A percentile compares a stretch with the other conserved stretches of the same genome.
phyloP scores from a whole-genome alignment of 768 basidiomycete species.

The Termitomyces sp. region DNA sequence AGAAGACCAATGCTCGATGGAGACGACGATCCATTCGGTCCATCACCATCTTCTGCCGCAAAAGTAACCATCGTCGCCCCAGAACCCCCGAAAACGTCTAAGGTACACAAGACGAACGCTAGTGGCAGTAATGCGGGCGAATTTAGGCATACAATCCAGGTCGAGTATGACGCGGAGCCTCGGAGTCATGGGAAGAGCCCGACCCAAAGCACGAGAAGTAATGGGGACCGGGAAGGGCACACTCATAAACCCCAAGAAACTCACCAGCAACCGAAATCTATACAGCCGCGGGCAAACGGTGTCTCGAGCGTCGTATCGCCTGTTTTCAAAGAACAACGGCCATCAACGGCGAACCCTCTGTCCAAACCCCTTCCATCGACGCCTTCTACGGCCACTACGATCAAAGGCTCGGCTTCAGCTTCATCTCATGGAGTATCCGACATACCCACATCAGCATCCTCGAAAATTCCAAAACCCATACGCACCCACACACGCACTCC shows the following conservation, averaged over 20 bases:
- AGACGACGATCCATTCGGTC: constrained; percentile 75
- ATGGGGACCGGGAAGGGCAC: constrained; percentile 24
- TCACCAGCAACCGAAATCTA: background rate
- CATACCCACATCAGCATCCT: background rate
- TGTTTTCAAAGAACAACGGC: constrained; percentile 27
- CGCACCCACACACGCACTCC: constrained; percentile 8
- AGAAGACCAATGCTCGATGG: constrained; percentile 30
- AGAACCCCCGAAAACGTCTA: constrained; percentile 19
- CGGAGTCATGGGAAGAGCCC: constrained; percentile 17
- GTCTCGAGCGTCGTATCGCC: constrained; percentile 7
- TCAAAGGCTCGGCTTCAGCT: background rate
- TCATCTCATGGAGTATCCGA: background rate
- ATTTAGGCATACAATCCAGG: constrained; percentile 92
- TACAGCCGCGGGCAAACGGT: constrained; percentile 3
- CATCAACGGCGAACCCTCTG: constrained; percentile 20
- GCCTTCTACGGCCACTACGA: background rate
- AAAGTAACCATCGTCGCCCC: constrained; percentile 8
- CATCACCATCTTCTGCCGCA: constrained; percentile 29
- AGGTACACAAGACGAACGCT: constrained; percentile 46
- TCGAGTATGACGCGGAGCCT: constrained; percentile 80
- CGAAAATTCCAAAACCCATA: constrained; percentile 5
- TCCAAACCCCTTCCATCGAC: constrained; percentile 28
- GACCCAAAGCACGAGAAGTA: constrained; percentile 25
- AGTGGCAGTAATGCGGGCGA: constrained; percentile 31
- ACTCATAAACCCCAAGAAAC: background rate